phyloP scores from a whole-genome alignment of 179 eudicot species.

The Silene coronaria region DNA sequence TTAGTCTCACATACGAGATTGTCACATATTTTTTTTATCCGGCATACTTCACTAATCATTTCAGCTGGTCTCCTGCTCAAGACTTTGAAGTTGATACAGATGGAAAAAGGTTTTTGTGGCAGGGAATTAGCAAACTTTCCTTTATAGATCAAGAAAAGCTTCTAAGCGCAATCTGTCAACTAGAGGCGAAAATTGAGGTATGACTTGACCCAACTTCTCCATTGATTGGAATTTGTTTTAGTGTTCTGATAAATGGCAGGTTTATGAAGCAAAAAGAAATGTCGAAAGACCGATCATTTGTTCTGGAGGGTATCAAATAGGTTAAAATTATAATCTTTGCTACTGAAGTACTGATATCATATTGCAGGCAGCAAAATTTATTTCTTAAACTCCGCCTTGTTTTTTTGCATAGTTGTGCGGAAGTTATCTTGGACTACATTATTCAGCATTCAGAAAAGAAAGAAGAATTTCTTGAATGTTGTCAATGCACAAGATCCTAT shows the following conservation, averaged over 20 bases:
- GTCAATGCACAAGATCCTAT: neutral
- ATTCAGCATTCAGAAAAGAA: neutral
- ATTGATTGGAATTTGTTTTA: neutral
- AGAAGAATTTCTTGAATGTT: neutral
- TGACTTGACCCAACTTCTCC: neutral
- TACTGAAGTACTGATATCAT: neutral
- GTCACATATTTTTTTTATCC: neutral
- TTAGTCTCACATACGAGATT: too few species aligned
- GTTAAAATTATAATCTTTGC: neutral
- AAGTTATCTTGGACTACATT: neutral
- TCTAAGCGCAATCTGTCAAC: slow-evolving; percentile 25
- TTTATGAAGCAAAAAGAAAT: slow-evolving; percentile 15
- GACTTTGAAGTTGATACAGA: slow-evolving; percentile 53
- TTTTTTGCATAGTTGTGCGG: neutral
- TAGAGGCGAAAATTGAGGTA: slow-evolving; percentile 36
- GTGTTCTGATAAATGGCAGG: slow-evolving; percentile 4
- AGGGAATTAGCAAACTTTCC: slow-evolving; percentile 56
- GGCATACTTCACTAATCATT: neutral
- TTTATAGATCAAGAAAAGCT: slow-evolving; percentile 48
- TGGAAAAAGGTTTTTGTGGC: slow-evolving; percentile 61
- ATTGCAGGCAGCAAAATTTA: neutral
- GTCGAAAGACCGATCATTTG: slow-evolving; percentile 4
- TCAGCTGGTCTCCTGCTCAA: slow-evolving; percentile 9
- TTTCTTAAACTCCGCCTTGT: neutral
- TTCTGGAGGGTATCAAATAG: slow-evolving; percentile 18